Evolutionary conservation across 2,329 filamentous ascomycete species (phyloP).

Genomic region (Claviceps digitariae): DNA sequence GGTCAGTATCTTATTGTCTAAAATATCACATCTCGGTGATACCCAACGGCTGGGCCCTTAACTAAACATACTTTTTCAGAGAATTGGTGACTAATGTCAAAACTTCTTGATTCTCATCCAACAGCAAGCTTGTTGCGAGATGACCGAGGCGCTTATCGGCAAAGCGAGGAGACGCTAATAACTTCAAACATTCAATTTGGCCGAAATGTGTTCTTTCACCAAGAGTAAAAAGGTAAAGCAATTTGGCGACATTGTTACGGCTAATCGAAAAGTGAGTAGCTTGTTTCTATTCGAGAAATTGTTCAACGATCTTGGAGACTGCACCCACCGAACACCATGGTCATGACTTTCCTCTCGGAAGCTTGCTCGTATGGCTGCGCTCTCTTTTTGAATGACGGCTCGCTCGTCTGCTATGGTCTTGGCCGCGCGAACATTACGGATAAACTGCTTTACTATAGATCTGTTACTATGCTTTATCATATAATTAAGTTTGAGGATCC

Average conservation of each 20-base stretch:
- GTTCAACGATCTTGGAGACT: neutral
- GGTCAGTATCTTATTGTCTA: conserved; percentile 8
- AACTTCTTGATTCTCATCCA: conserved; percentile 98
- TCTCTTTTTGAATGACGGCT: conserved; percentile 97
- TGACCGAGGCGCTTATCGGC: conserved; percentile 96
- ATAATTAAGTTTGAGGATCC: conserved; percentile 7
- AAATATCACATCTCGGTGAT: neutral
- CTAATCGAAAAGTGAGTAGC: conserved; percentile 29
- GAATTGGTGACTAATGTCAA: conserved; percentile 96
- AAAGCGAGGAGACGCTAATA: conserved; percentile 90
- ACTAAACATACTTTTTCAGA: conserved; percentile 65
- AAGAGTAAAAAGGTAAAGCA: conserved; percentile 94
- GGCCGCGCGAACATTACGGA: conserved; percentile 93
- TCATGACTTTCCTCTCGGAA: conserved; percentile 96
- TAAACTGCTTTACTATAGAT: conserved; percentile 88
- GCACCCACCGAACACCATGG: conserved; percentile 72
- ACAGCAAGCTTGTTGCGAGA: conserved; percentile 83
- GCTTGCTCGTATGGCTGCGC: conserved; percentile 90
- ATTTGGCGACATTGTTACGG: conserved; percentile 97
- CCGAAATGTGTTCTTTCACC: conserved; percentile 97
- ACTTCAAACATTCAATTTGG: conserved; percentile 97
- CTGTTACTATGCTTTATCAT: conserved; percentile 3
- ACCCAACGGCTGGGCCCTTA: neutral
- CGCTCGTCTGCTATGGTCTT: conserved; percentile 99
- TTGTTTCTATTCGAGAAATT: neutral